A percentile compares a stretch with the other conserved stretches of the same genome.
These are phyloP conservation scores for Lachancea mirantina DNA, from an alignment of 805 yeast genomes.

Conservation along the genomic window DNA sequence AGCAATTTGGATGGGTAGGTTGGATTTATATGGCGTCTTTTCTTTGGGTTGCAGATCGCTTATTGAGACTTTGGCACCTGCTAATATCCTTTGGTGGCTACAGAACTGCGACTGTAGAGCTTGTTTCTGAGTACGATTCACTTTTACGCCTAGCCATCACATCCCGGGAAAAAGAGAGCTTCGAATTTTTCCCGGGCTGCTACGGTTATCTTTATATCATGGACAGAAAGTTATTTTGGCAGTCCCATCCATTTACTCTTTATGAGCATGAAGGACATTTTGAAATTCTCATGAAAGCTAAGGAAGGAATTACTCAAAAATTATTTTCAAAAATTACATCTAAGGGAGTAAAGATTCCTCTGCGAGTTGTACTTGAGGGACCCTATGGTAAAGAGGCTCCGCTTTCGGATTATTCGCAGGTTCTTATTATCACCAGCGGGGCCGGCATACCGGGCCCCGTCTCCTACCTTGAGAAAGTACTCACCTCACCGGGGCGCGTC, in stretches of 20 bases:
- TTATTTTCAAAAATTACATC: constrained; percentile 28
- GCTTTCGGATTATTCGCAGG: constrained; percentile 42
- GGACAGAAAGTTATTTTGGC: constrained; percentile 36
- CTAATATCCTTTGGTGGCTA: constrained; percentile 14
- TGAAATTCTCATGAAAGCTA: constrained; percentile 39
- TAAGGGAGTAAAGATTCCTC: constrained; percentile 19
- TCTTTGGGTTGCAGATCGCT: constrained; percentile 39
- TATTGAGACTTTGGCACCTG: constrained; percentile 32
- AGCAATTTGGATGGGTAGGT: constrained; percentile 36
- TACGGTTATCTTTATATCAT: constrained; percentile 9
- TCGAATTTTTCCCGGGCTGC: constrained; percentile 12
- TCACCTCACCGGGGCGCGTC: neutral
- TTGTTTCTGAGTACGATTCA: constrained; percentile 6
- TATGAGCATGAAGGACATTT: constrained; percentile 34
- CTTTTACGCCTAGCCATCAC: constrained; percentile 8
- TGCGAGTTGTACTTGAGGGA: constrained; percentile 49
- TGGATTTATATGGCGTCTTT: constrained; percentile 35
- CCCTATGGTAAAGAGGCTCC: constrained; percentile 58
- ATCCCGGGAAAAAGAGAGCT: neutral
- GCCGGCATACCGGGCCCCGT: constrained; percentile 60
- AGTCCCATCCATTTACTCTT: constrained; percentile 52
- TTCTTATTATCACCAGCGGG: constrained; percentile 64
- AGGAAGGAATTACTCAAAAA: constrained; percentile 39
- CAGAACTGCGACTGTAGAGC: constrained; percentile 5
- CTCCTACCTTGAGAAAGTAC: constrained; percentile 7